Evolutionary conservation across 129 eudicot species (phyloP).

Genomic region (Scalesia atractyloides): DNA sequence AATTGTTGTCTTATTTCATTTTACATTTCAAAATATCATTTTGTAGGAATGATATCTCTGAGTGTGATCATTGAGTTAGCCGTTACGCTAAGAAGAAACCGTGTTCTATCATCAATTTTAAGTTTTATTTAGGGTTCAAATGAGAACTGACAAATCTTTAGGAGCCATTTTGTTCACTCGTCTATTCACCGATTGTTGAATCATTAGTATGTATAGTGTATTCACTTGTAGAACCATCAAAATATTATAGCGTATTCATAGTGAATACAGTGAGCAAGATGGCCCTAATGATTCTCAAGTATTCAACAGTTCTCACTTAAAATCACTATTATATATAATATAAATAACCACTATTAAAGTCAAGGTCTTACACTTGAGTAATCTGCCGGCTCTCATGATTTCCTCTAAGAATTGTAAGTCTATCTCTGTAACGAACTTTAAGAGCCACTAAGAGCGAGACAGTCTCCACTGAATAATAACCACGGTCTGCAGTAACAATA

Average conservation of each 20-base stretch:
- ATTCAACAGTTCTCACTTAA: too few relatives aligned
- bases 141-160: too few relatives aligned
- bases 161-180: too few relatives aligned
- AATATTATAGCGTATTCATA: too few relatives aligned
- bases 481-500: slow-evolving; percentile 72
- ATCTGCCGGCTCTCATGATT: slow-evolving; percentile 96
- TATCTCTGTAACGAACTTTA: slow-evolving; percentile 92
- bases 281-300: too few relatives aligned
- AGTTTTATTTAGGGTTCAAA: background rate
- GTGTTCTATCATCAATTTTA: background rate
- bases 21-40: background rate
- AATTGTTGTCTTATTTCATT: slow-evolving; percentile 11
- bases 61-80: background rate
- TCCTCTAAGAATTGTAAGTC: slow-evolving; percentile 94
- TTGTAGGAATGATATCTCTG: background rate
- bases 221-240: too few relatives aligned
- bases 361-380: slow-evolving; percentile 88
- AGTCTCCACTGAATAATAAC: slow-evolving; percentile 95
- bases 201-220: too few relatives aligned
- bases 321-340: background rate
- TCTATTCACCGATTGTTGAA: too few relatives aligned
- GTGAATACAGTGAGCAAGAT: too few relatives aligned
- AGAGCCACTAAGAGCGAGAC: slow-evolving; percentile 88
- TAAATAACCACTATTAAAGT: background rate
- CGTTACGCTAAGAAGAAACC: background rate